Conservation (phyloP, 1,139 yeast species). For the Scheffersomyces insectosa region DNA sequence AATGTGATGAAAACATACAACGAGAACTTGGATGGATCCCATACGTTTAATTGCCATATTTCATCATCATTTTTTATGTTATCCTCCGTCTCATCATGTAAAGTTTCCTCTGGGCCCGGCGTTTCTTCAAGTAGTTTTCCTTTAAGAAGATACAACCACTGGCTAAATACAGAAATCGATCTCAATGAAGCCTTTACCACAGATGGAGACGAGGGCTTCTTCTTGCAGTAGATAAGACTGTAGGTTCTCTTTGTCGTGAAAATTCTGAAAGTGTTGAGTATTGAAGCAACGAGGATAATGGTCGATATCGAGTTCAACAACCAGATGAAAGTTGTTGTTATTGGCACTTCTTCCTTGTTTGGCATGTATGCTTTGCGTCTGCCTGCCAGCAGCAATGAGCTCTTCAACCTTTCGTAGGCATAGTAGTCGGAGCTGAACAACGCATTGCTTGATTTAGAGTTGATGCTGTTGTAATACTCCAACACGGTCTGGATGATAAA, state of each 20-base stretch:
- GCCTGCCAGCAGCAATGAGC: conserved; percentile 8
- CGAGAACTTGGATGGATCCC: conserved; percentile 27
- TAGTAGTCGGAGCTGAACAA: conserved; percentile 32
- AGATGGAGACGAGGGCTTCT: conserved; percentile 40
- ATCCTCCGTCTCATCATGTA: conserved; percentile 10
- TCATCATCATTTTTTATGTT: conserved; percentile 25
- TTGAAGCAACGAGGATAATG: conserved; percentile 18
- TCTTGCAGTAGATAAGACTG: conserved; percentile 37
- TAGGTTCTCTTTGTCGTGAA: conserved; percentile 36
- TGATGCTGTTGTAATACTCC: conserved; percentile 21
- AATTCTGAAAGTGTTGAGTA: conserved; percentile 33
- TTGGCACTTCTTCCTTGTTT: conserved; percentile 4
- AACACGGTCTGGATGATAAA: conserved; percentile 20
- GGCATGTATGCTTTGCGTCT: conserved; percentile 3
- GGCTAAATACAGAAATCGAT: conserved; percentile 9
- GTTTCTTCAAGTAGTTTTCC: no score
- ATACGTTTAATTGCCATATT: conserved; percentile 53
- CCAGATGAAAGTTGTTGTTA: conserved; percentile 21
- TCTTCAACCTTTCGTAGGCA: conserved; percentile 34
- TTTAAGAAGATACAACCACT: not conserved
- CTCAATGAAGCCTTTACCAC: conserved; percentile 25
- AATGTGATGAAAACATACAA: conserved; percentile 44
- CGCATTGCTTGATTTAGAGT: conserved; percentile 20
- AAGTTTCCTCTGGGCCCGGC: not conserved
- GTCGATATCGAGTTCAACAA: conserved; percentile 16